phyloP scores from a whole-genome alignment of 1,284 basidiomycete genomes.

The Puccinia horiana region DNA sequence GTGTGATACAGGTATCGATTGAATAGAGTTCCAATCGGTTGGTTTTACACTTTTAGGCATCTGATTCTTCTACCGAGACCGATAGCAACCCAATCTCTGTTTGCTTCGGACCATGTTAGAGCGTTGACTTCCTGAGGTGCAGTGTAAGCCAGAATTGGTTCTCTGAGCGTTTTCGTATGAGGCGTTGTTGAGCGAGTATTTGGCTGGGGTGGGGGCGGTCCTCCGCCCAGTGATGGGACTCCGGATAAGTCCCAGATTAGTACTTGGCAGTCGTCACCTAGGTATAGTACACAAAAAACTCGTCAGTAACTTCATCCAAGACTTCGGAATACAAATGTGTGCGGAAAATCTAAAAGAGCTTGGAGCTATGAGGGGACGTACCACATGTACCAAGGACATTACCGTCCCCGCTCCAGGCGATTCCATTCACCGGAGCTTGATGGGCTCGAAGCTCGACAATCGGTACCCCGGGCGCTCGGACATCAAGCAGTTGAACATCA shows the following conservation, averaged over 20 bases:
- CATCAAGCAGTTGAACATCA: constrained; percentile 86
- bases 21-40: background rate
- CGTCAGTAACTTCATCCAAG: constrained; percentile 23
- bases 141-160: constrained; percentile 79
- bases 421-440: constrained; percentile 72
- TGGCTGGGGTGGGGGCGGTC: constrained; percentile 66
- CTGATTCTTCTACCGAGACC: constrained; percentile 80
- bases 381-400: constrained; percentile 81
- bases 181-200: constrained; percentile 41
- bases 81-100: constrained; percentile 85
- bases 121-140: constrained; percentile 78
- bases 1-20: constrained; percentile 15
- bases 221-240: constrained; percentile 66
- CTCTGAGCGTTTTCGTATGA: constrained; percentile 63
- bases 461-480: constrained; percentile 87
- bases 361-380: constrained; percentile 59
- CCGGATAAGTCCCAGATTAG: constrained; percentile 77
- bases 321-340: constrained; percentile 37
- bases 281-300: background rate
- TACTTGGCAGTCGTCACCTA: constrained; percentile 87
- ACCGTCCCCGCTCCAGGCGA: constrained; percentile 77
- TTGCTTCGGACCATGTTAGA: constrained; percentile 68
- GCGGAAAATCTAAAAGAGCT: background rate
- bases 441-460: constrained; percentile 86
- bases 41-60: constrained; percentile 71